A percentile compares a stretch with the other conserved stretches of the same genome.
Conservation (phyloP, 805 yeast genomes). For the Suhomyces xylopsoci region DNA sequence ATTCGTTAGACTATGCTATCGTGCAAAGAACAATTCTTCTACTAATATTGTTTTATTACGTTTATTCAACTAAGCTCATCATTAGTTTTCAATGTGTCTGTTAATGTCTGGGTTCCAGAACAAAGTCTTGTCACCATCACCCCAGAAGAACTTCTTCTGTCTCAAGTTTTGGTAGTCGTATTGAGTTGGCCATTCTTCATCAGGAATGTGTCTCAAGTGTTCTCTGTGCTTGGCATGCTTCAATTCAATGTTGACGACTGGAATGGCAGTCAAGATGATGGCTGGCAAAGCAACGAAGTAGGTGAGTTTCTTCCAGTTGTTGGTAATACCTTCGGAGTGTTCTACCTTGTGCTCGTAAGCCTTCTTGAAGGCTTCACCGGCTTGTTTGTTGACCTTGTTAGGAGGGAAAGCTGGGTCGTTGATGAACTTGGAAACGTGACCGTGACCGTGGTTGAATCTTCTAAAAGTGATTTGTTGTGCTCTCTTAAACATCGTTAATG, state of each 20-base stretch:
- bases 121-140: conserved; percentile 94
- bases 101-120: conserved; percentile 95
- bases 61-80: conserved; percentile 7
- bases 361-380: conserved; percentile 69
- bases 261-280: conserved; percentile 68
- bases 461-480: conserved; percentile 34
- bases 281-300: conserved; percentile 80
- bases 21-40: not conserved
- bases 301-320: conserved; percentile 83
- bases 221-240: conserved; percentile 90
- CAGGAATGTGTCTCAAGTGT: conserved; percentile 69
- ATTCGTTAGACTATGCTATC: not conserved
- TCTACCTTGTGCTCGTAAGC: conserved; percentile 61
- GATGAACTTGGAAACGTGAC: conserved; percentile 40
- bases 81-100: conserved; percentile 61
- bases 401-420: conserved; percentile 38
- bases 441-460: conserved; percentile 43
- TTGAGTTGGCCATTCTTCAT: conserved; percentile 90
- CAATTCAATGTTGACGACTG: conserved; percentile 76
- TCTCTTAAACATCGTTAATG: conserved; percentile 33
- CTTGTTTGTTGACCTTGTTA: conserved; percentile 47
- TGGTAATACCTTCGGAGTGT: conserved; percentile 77
- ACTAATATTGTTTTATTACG: not conserved
- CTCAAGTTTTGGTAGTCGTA: conserved; percentile 92
- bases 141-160: conserved; percentile 92